Percentiles rank a stretch among this genome's conserved stretches.
Conservation (phyloP, 768 basidiomycete genomes). For the Rhizopogon sp. region DNA sequence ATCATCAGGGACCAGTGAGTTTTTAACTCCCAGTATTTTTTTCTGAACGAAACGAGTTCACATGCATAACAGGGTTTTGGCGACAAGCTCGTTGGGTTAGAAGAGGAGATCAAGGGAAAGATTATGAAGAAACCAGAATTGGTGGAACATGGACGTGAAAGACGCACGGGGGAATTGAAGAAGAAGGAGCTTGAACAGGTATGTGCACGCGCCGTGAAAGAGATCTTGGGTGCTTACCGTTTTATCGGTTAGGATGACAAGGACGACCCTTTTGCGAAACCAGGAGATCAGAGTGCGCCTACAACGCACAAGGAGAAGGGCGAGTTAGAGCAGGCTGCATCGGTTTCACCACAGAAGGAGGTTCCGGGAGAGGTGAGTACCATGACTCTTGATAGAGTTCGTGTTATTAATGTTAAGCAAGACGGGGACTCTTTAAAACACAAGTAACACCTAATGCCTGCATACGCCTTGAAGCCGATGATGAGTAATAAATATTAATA, state of each 20-base stretch:
- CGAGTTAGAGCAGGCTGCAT: constrained; percentile 9
- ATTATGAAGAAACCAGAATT: constrained; percentile 30
- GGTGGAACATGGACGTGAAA: constrained; percentile 33
- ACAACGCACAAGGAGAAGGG: constrained; percentile 11
- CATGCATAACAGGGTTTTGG: constrained; percentile 17
- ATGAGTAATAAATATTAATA: too few relatives aligned
- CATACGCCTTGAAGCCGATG: too few relatives aligned
- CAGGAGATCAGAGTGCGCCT: neutral
- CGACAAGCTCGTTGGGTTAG: constrained; percentile 33
- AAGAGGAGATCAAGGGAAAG: constrained; percentile 37
- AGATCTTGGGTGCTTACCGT: too few relatives aligned
- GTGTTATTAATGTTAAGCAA: too few relatives aligned
- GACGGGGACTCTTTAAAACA: too few relatives aligned
- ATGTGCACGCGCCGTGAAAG: too few relatives aligned
- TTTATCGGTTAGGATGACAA: neutral
- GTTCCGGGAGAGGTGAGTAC: too few relatives aligned
- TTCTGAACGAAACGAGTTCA: neutral
- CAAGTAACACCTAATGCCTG: too few relatives aligned
- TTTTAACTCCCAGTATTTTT: neutral
- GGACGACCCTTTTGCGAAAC: constrained; percentile 2
- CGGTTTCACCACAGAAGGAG: too few relatives aligned
- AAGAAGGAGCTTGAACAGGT: constrained; percentile 28
- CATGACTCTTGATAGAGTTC: too few relatives aligned
- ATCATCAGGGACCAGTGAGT: constrained; percentile 26
- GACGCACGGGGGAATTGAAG: constrained; percentile 36